Percentiles rank a stretch among this genome's conserved stretches.
Evolutionary conservation across 2,329 filamentous ascomycete genomes (phyloP).

Genomic region (Neonectria punicea): DNA sequence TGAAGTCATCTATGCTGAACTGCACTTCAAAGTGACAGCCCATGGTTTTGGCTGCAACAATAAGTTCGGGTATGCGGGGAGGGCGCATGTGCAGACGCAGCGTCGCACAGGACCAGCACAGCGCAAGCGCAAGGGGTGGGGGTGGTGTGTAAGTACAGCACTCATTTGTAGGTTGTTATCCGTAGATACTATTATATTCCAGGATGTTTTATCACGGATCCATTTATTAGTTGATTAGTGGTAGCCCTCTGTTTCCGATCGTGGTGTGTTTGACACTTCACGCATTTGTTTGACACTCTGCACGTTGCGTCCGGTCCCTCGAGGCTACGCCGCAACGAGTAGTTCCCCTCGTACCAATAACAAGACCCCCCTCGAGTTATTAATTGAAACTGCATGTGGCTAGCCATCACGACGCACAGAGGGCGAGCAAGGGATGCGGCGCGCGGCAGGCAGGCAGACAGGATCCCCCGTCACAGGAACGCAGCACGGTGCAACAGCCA

Average conservation of each 20-base stretch:
- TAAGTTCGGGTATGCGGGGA: constrained; percentile 21
- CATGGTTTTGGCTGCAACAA: constrained; percentile 8
- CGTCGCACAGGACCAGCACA: constrained; percentile 14
- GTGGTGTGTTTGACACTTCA: background rate
- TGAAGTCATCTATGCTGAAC: background rate
- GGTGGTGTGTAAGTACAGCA: too few species aligned
- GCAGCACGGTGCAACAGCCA: constrained; percentile 41
- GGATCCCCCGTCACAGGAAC: constrained; percentile 32
- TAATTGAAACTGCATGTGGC: constrained; percentile 36
- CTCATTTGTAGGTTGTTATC: too few species aligned
- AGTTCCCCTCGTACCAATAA: background rate
- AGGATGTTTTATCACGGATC: background rate
- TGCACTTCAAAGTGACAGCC: constrained; percentile 6
- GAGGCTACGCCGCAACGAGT: background rate
- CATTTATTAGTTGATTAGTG: background rate
- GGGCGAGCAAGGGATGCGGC: constrained; percentile 22
- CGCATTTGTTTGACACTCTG: background rate
- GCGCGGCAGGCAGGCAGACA: constrained; percentile 17
- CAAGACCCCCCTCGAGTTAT: constrained; percentile 25
- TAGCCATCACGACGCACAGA: constrained; percentile 33
- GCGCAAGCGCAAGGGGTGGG: constrained; percentile 14
- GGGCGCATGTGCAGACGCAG: constrained; percentile 9
- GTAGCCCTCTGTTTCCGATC: background rate
- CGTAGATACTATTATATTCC: background rate
- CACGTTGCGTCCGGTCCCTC: background rate